Base-by-base conservation (phyloP, 2,329 filamentous ascomycete genomes). In the Lasiodiplodia gonubiensis region DNA sequence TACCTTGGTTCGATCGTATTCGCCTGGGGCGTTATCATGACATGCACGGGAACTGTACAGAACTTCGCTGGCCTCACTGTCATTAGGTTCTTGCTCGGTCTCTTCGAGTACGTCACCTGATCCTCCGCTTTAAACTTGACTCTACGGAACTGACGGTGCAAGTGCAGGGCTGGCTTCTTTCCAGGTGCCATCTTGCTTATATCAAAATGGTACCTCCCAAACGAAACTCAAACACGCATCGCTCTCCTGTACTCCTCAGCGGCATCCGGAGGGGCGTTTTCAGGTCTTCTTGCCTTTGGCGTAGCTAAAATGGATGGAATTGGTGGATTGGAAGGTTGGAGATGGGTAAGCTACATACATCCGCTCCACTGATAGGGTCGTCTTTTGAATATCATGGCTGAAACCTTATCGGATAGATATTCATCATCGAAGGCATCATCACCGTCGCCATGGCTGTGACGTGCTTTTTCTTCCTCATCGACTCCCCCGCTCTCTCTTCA, bases 301-400 rank as follows among this genome's bases (percentile, higher is more conserved):
- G 89, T 89, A 72, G 80, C 79, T 54, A 89, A 90, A 71, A 82
- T 88, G 59, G 87, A 90, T 73, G 80, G 80, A 23, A 80, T 82
- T 12, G 80, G 80, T 10, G 85, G 75, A 46, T 63, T 74, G 0
- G 67, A 71, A 30, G 75, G 75, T 4, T 77, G 75, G 75, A 61
- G 72, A 2, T 75, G 73, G 72, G 74, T 74, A 21, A 21, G n/a
- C n/a, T n/a, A n/a, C n/a, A n/a, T n/a, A n/a, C n/a, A n/a, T n/a
- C n/a, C n/a, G n/a, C n/a, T n/a, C n/a, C n/a, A n/a, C n/a, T n/a
- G n/a, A n/a, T n/a, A n/a, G n/a, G n/a, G n/a, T n/a, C n/a, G n/a
- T n/a, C n/a, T n/a, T n/a, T n/a, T n/a, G n/a, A n/a, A n/a, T n/a
- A n/a, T n/a, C n/a, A n/a, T n/a, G n/a, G n/a, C n/a, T n/a, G n/a